phyloP scores from a whole-genome alignment of 78 protist genomes.

The Speleostelium caveatum region DNA sequence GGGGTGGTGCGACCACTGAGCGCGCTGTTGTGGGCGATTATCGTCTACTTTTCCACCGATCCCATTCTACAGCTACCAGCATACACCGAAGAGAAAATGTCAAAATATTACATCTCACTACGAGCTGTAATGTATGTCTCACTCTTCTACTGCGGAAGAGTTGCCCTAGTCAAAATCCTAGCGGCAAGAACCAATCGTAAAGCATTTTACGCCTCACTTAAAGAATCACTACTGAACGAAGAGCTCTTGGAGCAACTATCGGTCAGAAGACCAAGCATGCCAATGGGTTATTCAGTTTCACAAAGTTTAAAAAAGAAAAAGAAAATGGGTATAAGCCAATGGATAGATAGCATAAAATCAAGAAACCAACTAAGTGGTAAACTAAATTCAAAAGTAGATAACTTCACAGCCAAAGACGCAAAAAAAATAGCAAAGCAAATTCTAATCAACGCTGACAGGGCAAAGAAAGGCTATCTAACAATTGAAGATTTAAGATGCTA shows the following conservation, averaged over 20 bases:
- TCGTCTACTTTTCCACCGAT: constrained; percentile 28
- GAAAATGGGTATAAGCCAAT: constrained; percentile 32
- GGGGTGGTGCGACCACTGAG: constrained; percentile 38
- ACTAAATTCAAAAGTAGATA: constrained; percentile 7
- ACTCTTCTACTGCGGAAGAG: constrained; percentile 58
- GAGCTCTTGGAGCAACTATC: constrained; percentile 62
- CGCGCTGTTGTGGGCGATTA: constrained; percentile 31
- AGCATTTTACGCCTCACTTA: constrained; percentile 51
- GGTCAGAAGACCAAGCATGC: not conserved
- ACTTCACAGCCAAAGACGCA: constrained; percentile 38
- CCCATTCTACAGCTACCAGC: constrained; percentile 46
- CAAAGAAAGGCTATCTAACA: constrained; percentile 14
- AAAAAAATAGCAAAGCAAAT: constrained; percentile 54
- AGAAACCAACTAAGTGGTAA: constrained; percentile 44
- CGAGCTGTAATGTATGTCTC: constrained; percentile 53
- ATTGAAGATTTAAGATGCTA: constrained; percentile 26
- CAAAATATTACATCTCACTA: constrained; percentile 26
- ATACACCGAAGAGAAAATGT: not conserved
- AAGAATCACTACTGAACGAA: constrained; percentile 46
- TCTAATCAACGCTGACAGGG: constrained; percentile 39
- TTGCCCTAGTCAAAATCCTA: constrained; percentile 33
- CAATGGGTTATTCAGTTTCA: constrained; percentile 23
- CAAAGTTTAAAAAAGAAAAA: constrained; percentile 48
- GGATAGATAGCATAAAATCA: constrained; percentile 35
- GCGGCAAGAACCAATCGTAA: constrained; percentile 73